A percentile compares a stretch with the other conserved stretches of the same genome.
These are phyloP conservation scores for Chytriomyces sp. DNA, from an alignment of 192 early-diverging fungal species.

Conservation along the genomic window DNA sequence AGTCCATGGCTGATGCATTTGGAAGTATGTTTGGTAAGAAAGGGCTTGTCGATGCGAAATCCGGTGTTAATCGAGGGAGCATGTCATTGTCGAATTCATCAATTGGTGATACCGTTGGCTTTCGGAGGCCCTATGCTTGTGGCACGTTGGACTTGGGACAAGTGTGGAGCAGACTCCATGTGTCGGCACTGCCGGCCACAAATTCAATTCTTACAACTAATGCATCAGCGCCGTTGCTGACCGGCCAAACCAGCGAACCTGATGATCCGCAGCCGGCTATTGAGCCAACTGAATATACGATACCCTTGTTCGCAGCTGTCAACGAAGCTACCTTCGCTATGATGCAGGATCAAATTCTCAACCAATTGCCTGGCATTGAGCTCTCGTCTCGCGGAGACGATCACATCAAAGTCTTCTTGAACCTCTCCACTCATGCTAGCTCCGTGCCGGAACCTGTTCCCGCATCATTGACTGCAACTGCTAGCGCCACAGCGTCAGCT, in stretches of 20 bases:
- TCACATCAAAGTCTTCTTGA: conserved; percentile 27
- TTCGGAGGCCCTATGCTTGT: conserved; percentile 65
- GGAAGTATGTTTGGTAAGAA: background rate
- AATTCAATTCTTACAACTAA: conserved; percentile 16
- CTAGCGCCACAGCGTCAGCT: background rate
- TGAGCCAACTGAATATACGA: conserved; percentile 30
- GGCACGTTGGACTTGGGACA: conserved; percentile 55
- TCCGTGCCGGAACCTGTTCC: conserved; percentile 22
- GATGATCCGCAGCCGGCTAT: conserved; percentile 22
- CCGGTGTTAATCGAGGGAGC: background rate
- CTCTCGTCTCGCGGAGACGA: background rate
- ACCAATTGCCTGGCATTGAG: conserved; percentile 4
- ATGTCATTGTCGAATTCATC: background rate
- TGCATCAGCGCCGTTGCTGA: background rate
- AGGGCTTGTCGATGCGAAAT: background rate
- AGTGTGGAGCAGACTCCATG: conserved; percentile 39
- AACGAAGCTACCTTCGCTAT: conserved; percentile 7
- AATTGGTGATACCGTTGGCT: conserved; percentile 1
- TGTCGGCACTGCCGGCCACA: conserved; percentile 2
- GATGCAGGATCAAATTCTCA: conserved; percentile 17
- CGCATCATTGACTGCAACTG: background rate
- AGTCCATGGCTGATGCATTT: conserved; percentile 11
- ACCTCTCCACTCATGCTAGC: conserved; percentile 12
- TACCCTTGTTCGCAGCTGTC: background rate
- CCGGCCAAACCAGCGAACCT: background rate